Percentiles rank a stretch among this genome's conserved stretches.
Evolutionary conservation across 441 rosid genomes (phyloP).

Genomic region (Aquilaria agallochum): DNA sequence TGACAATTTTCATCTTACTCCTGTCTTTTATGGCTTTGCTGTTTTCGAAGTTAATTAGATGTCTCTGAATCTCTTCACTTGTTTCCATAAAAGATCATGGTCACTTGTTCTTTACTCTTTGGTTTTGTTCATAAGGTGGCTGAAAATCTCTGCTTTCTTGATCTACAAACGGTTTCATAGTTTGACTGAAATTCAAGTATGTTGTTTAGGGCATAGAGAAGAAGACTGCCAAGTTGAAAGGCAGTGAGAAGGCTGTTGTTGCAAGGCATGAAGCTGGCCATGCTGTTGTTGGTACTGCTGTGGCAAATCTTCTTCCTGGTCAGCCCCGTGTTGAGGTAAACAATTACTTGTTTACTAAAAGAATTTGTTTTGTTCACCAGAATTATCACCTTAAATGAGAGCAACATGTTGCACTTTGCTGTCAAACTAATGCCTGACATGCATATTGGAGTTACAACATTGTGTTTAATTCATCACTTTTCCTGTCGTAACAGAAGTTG

Average conservation of each 20-base stretch:
- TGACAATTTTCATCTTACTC: no score
- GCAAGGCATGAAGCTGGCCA: conserved; percentile 99
- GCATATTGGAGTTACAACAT: no score
- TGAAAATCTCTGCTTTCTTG: background rate
- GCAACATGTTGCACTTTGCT: no score
- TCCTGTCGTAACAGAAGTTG: conserved; percentile 53
- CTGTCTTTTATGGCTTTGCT: no score
- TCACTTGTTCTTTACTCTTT: no score
- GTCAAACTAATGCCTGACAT: no score
- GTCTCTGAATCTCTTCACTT: no score
- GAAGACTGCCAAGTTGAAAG: conserved; percentile 87
- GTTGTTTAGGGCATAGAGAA: conserved; percentile 88
- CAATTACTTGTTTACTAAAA: no score
- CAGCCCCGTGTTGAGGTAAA: conserved; percentile 96
- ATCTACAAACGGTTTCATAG: background rate
- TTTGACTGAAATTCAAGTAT: background rate
- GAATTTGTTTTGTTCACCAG: background rate
- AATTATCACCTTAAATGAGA: background rate
- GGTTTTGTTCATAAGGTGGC: no score
- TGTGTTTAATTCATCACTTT: background rate
- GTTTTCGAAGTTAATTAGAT: no score
- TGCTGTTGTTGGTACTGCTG: conserved; percentile 98
- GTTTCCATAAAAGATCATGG: no score
- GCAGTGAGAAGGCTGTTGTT: conserved; percentile 89
- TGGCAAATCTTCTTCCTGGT: conserved; percentile 86